Conservation (phyloP, 352 stramenopile genomes). For the Proteromonas lacertae region DNA sequence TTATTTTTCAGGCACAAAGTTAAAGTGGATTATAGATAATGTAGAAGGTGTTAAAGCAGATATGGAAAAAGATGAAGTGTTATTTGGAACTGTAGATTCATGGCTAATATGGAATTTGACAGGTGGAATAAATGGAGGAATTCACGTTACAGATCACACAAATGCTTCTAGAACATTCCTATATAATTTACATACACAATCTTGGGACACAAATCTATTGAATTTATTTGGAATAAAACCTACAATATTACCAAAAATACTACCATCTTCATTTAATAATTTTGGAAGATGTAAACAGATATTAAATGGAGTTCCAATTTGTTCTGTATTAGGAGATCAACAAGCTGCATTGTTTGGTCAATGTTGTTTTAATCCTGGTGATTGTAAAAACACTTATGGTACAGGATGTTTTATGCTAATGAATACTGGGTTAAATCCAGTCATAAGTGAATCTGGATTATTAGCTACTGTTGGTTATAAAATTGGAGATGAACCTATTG, state of each 20-base stretch:
- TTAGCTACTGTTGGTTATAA: constrained; percentile 73
- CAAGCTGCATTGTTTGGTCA: constrained; percentile 85
- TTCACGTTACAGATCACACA: constrained; percentile 82
- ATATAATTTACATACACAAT: constrained; percentile 48
- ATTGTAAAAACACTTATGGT: constrained; percentile 95
- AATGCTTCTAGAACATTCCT: constrained; percentile 79
- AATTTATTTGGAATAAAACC: constrained; percentile 36
- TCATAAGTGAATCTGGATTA: constrained; percentile 38
- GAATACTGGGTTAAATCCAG: constrained; percentile 68
- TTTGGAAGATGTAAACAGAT: constrained; percentile 3
- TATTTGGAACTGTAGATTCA: constrained; percentile 92
- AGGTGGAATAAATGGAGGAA: constrained; percentile 13
- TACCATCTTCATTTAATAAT: constrained; percentile 30
- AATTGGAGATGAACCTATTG: constrained; percentile 25
- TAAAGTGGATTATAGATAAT: constrained; percentile 83
- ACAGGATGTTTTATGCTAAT: constrained; percentile 96
- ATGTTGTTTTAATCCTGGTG: constrained; percentile 56
- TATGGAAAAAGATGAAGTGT: constrained; percentile 19
- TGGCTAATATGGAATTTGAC: constrained; percentile 81
- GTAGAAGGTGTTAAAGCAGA: constrained; percentile 34
- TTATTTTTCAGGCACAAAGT: constrained; percentile 90
- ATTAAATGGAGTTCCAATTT: background rate
- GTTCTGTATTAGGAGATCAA: constrained; percentile 25
- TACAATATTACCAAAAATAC: constrained; percentile 51
- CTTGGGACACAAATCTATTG: constrained; percentile 49